Base-by-base conservation (phyloP, 495 filamentous ascomycete species). In the Chaetomium fimeti region DNA sequence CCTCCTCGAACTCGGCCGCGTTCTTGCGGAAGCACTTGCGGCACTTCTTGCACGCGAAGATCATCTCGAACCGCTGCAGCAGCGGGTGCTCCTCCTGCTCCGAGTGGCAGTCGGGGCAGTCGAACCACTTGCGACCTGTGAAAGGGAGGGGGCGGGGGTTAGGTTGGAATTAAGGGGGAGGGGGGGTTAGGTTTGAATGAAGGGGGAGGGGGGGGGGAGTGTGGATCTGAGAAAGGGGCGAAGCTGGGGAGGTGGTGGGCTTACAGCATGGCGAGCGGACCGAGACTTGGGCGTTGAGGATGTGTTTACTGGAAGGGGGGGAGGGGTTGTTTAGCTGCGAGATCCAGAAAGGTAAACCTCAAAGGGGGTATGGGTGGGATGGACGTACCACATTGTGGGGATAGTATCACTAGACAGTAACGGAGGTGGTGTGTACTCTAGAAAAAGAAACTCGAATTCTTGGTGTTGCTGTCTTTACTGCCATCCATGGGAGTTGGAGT, bases 1-100 rank as follows among this genome's bases (percentile, higher is more conserved):
- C 91, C 67, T 97, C 95, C 69, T 98, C 94, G 72, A 96, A 97
- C 73, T 97, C 90, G 57, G 84, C 76, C 20, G 88, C 87, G 69
- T 97, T 90, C 78, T 98, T 98, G 53, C 94, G 89, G 83, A 98
- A 98, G 76, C 87, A 91, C 80, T 97, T 98, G 68, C 89, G 91
- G 86, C 94, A 98, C 80, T 98, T 98, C 64, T 98, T 98, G 84
- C 94, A 98, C 28, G 89, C 92, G 71, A 98, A 97, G 0, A 73
- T 88, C 92, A 98, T 95, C 66, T 98, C 95, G 67, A 86, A 80
- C 47, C 79, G 80, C 77, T 97, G 90, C 43, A 83, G 74, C 49
- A 98, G 85, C 45, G 81, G 72, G 73, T 98, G 94, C 43, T 80
- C 73, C 72, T 93, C 89, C 60, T 85, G 79, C 69, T 97, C 94